Evolutionary conservation across 164 flowering plant genomes (phyloP), one percentile per base, ranked within the genome.

Genomic region (Chloranthus sessilifolius): DNA sequence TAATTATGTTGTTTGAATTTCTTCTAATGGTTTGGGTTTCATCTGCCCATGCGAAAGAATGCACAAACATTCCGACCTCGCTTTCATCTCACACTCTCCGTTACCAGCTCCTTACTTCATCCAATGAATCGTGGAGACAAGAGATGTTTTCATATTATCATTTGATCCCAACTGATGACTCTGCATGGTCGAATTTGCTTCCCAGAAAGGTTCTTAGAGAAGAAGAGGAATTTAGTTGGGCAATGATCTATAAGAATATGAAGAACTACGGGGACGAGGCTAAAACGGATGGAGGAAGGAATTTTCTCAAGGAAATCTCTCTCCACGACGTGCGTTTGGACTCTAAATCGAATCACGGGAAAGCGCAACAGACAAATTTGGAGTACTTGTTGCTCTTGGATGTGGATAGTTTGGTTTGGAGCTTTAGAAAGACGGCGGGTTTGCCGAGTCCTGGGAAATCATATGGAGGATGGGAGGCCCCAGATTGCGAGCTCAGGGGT

Each of bases 381-480:
- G 85, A 92, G 66, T 92, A 92, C 65, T 59, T 92, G 65, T 43
- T 92, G 68, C 43, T 88, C 70, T 51, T 92, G 70, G 89, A 92
- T 56, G 83, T 72, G 19, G 96, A 92, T 73, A 76, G 69, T 0
- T 52, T 92, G 67, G 85, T 80, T 4, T 92, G 94, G 95, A 88
- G 95, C 43, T 92, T 88, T 48, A 61, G 96, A 55, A 79, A 88
- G 47, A 88, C 83, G 0, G 90, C 91, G 1, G 94, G 87, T 22
- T 70, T 85, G 67, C 51, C 67, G 2, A 81, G 85, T 0, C 74
- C 74, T 0, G 89, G 94, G 1, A 39, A 14, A 8, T 66, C 98
- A 0, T 83, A 85, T 58, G 86, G 80, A 22, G 98, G 98, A 0
- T 92, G 96, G 98, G 98, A 92, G 64, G 69, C 12, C 0, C 81